Conservation (phyloP, 495 filamentous ascomycete species). For the Penicillium crystallinum region DNA sequence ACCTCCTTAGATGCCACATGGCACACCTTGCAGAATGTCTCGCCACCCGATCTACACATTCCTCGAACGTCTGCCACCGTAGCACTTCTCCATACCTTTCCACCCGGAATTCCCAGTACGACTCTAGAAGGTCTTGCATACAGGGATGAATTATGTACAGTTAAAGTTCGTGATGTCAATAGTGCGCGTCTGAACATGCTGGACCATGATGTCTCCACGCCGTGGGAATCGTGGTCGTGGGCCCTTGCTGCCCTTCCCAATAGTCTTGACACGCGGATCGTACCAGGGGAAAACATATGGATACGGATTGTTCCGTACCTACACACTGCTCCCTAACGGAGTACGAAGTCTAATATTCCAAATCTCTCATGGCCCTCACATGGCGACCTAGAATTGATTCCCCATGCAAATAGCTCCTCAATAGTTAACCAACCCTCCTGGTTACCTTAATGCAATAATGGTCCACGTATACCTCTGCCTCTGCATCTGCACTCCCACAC, state of each 20-base stretch:
- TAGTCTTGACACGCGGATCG: slow-evolving; percentile 10
- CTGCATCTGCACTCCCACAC: no score
- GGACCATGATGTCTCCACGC: background rate
- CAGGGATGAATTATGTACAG: slow-evolving; percentile 9
- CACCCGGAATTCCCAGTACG: slow-evolving; percentile 12
- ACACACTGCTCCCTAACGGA: no score
- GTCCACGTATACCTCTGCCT: no score
- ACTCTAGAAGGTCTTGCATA: slow-evolving; percentile 11
- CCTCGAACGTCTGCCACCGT: slow-evolving; percentile 21
- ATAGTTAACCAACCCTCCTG: no score
- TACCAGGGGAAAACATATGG: background rate
- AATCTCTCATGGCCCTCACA: background rate
- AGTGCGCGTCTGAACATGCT: slow-evolving; percentile 8
- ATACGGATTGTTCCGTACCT: no score
- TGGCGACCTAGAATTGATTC: background rate
- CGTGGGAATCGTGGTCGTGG: slow-evolving; percentile 7
- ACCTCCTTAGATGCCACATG: slow-evolving; percentile 20
- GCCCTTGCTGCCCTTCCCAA: slow-evolving; percentile 17
- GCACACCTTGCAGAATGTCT: slow-evolving; percentile 30
- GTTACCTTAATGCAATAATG: no score
- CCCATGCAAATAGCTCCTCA: background rate
- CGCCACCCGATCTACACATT: slow-evolving; percentile 19
- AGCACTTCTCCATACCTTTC: slow-evolving; percentile 24
- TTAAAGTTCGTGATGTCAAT: slow-evolving; percentile 16
- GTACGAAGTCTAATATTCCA: background rate